Percentiles rank a stretch among this genome's conserved stretches.
Evolutionary conservation across 208 protist genomes (phyloP).

Genomic region (Angomonas ambiguus): DNA sequence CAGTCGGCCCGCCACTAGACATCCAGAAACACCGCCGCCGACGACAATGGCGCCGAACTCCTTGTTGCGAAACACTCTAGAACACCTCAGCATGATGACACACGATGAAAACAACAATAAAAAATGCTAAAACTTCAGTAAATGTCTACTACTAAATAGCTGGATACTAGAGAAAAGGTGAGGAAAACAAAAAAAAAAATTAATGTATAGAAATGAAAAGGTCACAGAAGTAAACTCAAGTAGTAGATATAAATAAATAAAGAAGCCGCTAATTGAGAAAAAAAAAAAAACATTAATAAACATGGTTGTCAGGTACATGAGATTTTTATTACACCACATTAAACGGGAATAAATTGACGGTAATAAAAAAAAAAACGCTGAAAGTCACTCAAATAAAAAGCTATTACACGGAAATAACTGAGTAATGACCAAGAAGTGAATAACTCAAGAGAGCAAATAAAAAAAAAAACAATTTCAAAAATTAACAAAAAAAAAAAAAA

Average conservation of each 20-base stretch:
- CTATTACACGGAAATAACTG: too few species aligned
- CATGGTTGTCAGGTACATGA: too few species aligned
- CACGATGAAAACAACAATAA: slow-evolving; percentile 1
- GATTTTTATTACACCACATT: not conserved
- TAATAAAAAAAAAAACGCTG: not conserved
- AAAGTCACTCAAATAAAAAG: slow-evolving; percentile 7
- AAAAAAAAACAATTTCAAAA: slow-evolving; percentile 15
- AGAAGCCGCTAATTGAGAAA: not conserved
- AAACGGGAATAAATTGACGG: too few species aligned
- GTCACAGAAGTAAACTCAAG: too few species aligned
- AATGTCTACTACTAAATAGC: not conserved
- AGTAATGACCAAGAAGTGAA: too few species aligned
- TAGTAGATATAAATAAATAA: slow-evolving; percentile 4
- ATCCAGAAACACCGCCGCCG: slow-evolving; percentile 59
- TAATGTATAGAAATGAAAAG: not conserved
- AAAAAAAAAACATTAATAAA: slow-evolving; percentile 4
- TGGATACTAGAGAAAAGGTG: not conserved
- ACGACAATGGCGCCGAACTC: slow-evolving; percentile 67
- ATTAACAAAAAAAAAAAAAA: slow-evolving; percentile 9
- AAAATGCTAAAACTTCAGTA: slow-evolving; percentile 5
- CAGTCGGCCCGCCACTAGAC: slow-evolving; percentile 65
- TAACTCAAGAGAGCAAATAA: slow-evolving; percentile 6
- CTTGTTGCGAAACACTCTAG: slow-evolving; percentile 3
- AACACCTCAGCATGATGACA: not conserved
- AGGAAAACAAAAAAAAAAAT: slow-evolving; percentile 4